Percentiles rank a stretch among this genome's conserved stretches.
These are phyloP conservation scores for Eutrema salsugineum DNA, from an alignment of 441 rosid genomes.

Conservation along the genomic window DNA sequence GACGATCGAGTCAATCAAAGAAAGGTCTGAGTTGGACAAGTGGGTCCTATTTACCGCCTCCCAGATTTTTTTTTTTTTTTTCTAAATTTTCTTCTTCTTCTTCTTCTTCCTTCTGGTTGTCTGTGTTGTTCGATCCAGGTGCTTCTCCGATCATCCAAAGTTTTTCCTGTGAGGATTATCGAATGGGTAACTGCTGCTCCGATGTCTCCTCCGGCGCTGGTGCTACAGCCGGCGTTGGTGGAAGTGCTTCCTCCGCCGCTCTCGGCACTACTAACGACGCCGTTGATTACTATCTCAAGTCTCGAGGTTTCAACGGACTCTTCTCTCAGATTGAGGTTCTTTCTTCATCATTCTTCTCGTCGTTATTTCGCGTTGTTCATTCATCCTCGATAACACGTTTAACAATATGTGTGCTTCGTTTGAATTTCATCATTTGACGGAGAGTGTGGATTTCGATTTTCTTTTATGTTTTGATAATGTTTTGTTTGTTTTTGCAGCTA, in stretches of 20 bases:
- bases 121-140: conserved; percentile 4
- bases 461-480: not conserved
- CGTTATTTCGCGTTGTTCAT: too few species aligned
- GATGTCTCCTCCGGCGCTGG: conserved; percentile 52
- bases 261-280: conserved; percentile 52
- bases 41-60: conserved; percentile 12
- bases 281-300: conserved; percentile 50
- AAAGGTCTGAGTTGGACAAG: not conserved
- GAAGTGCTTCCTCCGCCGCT: conserved; percentile 30
- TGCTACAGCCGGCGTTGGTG: conserved; percentile 55
- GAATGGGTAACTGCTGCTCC: conserved; percentile 92
- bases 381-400: not conserved
- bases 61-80: not conserved
- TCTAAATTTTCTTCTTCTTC: not conserved
- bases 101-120: not conserved
- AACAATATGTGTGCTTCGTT: not conserved
- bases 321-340: conserved; percentile 80
- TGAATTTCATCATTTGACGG: not conserved
- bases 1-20: not conserved
- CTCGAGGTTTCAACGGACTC: conserved; percentile 61
- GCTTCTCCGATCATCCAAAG: not conserved
- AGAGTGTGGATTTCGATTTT: not conserved
- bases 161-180: not conserved
- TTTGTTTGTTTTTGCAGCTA: conserved; percentile 47
- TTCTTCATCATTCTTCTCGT: not conserved